Base-by-base conservation (phyloP, 352 stramenopile species). In the Phytophthora macrochlamydospora region DNA sequence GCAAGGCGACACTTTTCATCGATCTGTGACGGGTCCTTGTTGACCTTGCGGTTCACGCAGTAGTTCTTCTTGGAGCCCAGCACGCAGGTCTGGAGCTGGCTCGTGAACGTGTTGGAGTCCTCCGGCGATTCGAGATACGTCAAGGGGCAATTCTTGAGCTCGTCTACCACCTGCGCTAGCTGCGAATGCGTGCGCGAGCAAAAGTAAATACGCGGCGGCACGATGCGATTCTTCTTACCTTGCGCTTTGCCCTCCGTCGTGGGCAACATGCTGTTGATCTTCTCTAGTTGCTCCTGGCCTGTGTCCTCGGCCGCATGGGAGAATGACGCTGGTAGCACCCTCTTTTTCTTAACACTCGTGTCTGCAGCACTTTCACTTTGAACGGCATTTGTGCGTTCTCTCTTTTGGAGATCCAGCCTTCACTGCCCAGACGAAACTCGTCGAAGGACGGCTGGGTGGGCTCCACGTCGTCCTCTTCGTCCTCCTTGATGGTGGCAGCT, bases 121-220 rank as follows among this genome's bases (percentile, higher is more conserved):
- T 90, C 73, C 3, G 71, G 78, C 12, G 63, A 76, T 44, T 69
- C 56, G 1, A 93, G 51, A 62, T 92, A 92, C 31, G 81, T 85
- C 56, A 76, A 53, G 14, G 85, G 84, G 48, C 81, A 93, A 59
- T 75, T 88, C 73, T 92, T 93, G 28, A 95, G 71, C 70, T 95
- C 85, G 13, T 91, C 76, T 9, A 92, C 73, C 28, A 94, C 85
- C 70, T 96, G 89, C 13, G 87, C 69, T 12, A 96, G 51, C 65
- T 96, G 88, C 53, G 87, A 95, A 56, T 96, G 89, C 38, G 89
- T 96, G 0, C 89, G 84, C n/a, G 89, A 96, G 62, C 86, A 94
- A 51, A 95, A 96, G 65, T 85, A 95, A 56, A 96, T 96, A 33
- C 76, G 78, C 11, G 82, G 86, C 24, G 81, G 81, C 58, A 59